Evolutionary conservation across 2,329 filamentous ascomycete species (phyloP), one percentile per base, ranked within the genome.

Genomic region (Botrytis paeoniae): DNA sequence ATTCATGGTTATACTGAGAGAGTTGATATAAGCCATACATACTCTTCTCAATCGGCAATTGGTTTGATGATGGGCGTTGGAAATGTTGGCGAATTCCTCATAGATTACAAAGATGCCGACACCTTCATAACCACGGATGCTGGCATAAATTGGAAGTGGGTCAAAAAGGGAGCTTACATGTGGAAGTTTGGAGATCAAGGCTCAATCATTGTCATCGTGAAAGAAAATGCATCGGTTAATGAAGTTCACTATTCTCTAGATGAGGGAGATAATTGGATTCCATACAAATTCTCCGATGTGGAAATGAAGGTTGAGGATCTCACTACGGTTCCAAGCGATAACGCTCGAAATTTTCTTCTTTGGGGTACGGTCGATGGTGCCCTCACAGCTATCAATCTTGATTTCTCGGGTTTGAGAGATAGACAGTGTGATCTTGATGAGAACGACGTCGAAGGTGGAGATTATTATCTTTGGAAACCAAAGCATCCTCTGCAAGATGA

Each of bases 151-250:
- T 99, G 96, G 96, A 90, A 87, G 76, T 89, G 91, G 73, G 90
- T 95, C 75, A 95, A 93, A 83, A 95, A 97, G 82, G 97, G 96
- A 9, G 88, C 87, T 51, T 97, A 94, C 86, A 92, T 92, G 79
- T 99, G 94, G 94, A 93, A 97, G 79, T 97, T 94, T 81, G 97
- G 96, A 73, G 97, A 99, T 78, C 94, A 97, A 81, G 96, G 96
- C 41, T 96, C 94, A 9, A 92, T 98, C 78, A 89, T 98, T 75
- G 93, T 97, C 60, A 91, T 99, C 66, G 94, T 95, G 35, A 89
- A 92, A 79, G 89, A 94, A 73, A 86, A 87, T 22, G 87, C 87
- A 70, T 86, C 89, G 69, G 94, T 92, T 7, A 91, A 93, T 70
- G 83, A 84, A 2, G 83, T 97, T 59, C 89, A 89, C 73, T 98